A percentile compares a stretch with the other conserved stretches of the same genome.
Conservation (phyloP, 305 asterid species). For the Rubia peregrina region DNA sequence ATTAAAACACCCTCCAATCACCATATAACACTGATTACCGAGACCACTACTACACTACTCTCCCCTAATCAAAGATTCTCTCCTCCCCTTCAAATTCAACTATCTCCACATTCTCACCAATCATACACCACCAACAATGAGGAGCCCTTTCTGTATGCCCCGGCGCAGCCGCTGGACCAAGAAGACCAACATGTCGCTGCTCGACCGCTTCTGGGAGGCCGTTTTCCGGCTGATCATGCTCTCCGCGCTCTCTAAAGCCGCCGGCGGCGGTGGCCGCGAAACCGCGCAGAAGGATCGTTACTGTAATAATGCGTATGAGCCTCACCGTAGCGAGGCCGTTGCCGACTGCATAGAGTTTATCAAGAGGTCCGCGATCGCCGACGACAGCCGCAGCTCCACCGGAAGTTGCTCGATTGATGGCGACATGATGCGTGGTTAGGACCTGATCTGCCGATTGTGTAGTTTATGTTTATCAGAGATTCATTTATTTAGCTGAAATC, state of each 20-base stretch:
- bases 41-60: not conserved
- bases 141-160: constrained; percentile 44
- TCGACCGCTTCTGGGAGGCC: constrained; percentile 59
- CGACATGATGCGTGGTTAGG: constrained; percentile 16
- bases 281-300: not conserved
- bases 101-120: constrained; percentile 6
- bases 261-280: not conserved
- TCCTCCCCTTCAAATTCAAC: constrained; percentile 3
- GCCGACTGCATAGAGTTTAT: constrained; percentile 69
- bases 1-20: not conserved
- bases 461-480: not conserved
- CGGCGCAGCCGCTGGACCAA: constrained; percentile 21
- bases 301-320: constrained; percentile 24
- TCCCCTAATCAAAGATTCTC: constrained; percentile 17
- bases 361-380: constrained; percentile 38
- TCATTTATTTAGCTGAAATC: not conserved
- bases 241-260: constrained; percentile 46
- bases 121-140: constrained; percentile 15
- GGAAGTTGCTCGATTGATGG: constrained; percentile 12
- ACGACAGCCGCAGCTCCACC: constrained; percentile 26
- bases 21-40: not conserved
- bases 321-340: constrained; percentile 52
- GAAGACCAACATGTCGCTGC: constrained; percentile 35
- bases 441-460: constrained; percentile 25
- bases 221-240: constrained; percentile 53